Percentiles rank a stretch among this genome's conserved stretches.
phyloP scores from a whole-genome alignment of 2,329 filamentous ascomycete genomes.

The Microdochium paspali region DNA sequence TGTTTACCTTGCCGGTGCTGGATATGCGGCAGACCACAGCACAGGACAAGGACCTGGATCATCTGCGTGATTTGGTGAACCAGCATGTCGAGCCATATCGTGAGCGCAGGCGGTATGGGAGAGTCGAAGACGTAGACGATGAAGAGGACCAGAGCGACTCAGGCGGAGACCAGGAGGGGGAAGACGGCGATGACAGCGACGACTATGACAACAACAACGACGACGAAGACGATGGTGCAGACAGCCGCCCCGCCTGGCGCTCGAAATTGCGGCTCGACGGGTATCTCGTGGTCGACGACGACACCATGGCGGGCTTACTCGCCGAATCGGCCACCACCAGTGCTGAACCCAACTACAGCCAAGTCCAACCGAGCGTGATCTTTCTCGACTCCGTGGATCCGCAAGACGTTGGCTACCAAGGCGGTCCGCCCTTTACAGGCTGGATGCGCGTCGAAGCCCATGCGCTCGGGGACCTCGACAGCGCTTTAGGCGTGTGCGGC shows the following conservation, averaged over 20 bases:
- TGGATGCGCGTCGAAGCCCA: background rate
- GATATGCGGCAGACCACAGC: too few species aligned
- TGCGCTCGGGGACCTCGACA: background rate
- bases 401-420: background rate
- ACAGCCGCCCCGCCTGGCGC: background rate
- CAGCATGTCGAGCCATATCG: background rate
- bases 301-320: background rate
- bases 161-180: too few species aligned
- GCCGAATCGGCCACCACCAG: background rate
- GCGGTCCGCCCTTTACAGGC: background rate
- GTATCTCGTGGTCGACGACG: background rate
- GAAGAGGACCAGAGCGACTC: too few species aligned
- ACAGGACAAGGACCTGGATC: background rate
- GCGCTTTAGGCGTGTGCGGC: background rate
- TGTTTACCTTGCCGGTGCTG: background rate
- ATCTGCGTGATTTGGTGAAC: background rate
- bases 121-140: background rate
- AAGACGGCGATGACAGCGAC: background rate
- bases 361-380: background rate
- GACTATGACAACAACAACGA: background rate
- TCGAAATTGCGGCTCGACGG: background rate
- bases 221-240: background rate
- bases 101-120: background rate
- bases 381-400: background rate
- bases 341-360: background rate